Conservation (phyloP, 345 rosid genomes). For the Triadica sebifera region DNA sequence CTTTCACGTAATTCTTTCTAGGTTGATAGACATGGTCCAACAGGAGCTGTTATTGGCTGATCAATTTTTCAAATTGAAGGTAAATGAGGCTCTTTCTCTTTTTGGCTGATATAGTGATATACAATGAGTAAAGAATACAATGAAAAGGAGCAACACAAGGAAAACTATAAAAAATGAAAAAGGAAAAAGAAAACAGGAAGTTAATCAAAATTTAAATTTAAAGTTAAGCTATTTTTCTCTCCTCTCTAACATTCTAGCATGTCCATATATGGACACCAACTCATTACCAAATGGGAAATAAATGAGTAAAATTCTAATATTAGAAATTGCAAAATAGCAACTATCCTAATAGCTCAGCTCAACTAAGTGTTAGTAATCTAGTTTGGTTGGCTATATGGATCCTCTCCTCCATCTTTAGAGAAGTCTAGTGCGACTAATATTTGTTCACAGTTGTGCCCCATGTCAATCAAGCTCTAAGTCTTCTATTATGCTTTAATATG, state of each 20-base stretch:
- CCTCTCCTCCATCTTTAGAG: background rate
- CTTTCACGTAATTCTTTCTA: constrained; percentile 28
- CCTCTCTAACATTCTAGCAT: background rate
- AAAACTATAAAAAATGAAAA: background rate
- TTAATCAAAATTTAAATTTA: no score
- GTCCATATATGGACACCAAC: background rate
- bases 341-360: background rate
- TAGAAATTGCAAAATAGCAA: no score
- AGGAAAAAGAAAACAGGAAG: background rate
- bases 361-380: background rate
- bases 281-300: background rate
- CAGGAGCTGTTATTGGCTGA: constrained; percentile 86
- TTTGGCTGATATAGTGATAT: background rate
- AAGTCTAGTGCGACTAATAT: background rate
- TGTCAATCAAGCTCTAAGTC: background rate
- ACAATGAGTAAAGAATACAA: background rate
- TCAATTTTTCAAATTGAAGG: constrained; percentile 89
- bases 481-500: background rate
- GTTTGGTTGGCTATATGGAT: background rate
- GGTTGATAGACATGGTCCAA: constrained; percentile 89
- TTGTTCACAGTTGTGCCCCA: background rate
- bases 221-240: background rate
- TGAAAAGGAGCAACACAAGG: background rate
- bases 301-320: background rate
- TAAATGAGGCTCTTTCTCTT: constrained; percentile 20